Evolutionary conservation across 495 filamentous ascomycete species (phyloP), one percentile per base, ranked within the genome.

Genomic region (Durotheca rogersii): DNA sequence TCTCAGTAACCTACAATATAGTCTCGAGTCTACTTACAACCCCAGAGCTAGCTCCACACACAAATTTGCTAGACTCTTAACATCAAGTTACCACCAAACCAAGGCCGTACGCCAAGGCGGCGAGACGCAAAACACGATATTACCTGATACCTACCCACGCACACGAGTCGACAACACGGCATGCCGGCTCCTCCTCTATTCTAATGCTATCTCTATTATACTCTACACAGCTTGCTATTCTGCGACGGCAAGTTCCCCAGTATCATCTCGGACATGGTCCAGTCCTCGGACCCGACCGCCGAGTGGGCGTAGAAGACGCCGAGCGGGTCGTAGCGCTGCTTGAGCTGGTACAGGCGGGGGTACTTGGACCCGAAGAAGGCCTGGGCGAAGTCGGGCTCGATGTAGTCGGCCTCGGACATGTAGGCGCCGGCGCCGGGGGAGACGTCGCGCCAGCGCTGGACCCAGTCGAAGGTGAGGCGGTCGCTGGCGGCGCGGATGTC

Each of bases 351-450:
- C 23, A 81, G 53, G 2, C 53, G 62, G 0, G 51, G 37, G 40
- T 78, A 80, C 25, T 72, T 72, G 10, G 12, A 47, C 9, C 67
- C 81, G 47, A 73, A 85, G 66, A 83, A 85, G 0, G 74, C 66
- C 62, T 79, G 67, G 56, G 82, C 73, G 66, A 75, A 84, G 51
- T 82, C 58, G 0, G 81, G 80, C 51, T 84, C 79, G 25, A 72
- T 66, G 37, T 77, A 67, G 56, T 83, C 78, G 17, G 64, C 70
- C 64, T 79, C 72, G 17, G 58, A 65, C 25, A 74, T 56, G 51
- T 75, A 75, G 1, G 66, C 65, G 1, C 72, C 72, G 5, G 67
- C 56, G 3, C 67, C 69, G 1, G 66, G 69, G 0, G 71, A 67
- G 14, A 76, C 62, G 9, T 62, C 68, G 17, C 66, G 41, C 70